Percentiles rank a stretch among this genome's conserved stretches.
phyloP scores from a whole-genome alignment of 345 rosid species.

The Microthlaspi erraticum region DNA sequence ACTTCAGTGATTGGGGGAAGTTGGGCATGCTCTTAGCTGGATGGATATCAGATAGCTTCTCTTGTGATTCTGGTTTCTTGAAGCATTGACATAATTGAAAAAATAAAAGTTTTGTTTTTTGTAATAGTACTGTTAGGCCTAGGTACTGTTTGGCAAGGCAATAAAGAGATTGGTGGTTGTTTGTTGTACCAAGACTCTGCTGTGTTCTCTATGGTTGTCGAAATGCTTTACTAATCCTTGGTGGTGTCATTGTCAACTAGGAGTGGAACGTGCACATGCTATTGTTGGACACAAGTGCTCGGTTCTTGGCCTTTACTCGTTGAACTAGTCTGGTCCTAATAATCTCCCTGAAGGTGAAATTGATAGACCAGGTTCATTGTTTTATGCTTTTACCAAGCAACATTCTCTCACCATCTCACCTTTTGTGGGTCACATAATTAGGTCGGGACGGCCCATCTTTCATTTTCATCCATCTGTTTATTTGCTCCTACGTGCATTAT shows the following conservation, averaged over 20 bases:
- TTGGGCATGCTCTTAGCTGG: constrained; percentile 15
- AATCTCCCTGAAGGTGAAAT: constrained; percentile 35
- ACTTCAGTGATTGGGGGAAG: constrained; percentile 12
- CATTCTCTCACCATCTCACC: constrained; percentile 34
- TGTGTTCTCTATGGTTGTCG: constrained; percentile 26
- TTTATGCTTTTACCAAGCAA: constrained; percentile 33
- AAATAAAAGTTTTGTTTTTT: neutral
- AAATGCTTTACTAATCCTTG: constrained; percentile 4
- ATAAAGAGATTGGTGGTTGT: constrained; percentile 34
- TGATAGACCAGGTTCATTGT: constrained; percentile 41
- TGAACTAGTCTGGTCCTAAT: constrained; percentile 31
- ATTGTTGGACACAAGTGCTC: constrained; percentile 31
- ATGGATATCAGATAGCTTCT: constrained; percentile 15
- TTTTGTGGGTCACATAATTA: constrained; percentile 46
- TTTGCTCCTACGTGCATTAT: constrained; percentile 44
- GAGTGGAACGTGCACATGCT: constrained; percentile 38
- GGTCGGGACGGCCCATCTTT: constrained; percentile 43
- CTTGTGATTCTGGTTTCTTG: constrained; percentile 19
- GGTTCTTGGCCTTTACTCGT: constrained; percentile 27
- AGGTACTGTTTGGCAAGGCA: constrained; percentile 36
- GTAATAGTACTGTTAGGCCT: constrained; percentile 25
- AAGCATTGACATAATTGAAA: neutral
- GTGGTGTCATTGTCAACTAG: constrained; percentile 28
- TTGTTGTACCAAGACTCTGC: constrained; percentile 37
- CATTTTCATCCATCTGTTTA: constrained; percentile 44